Base-by-base conservation (phyloP, 306 rosid genomes). In the Boehmeria nivea region DNA sequence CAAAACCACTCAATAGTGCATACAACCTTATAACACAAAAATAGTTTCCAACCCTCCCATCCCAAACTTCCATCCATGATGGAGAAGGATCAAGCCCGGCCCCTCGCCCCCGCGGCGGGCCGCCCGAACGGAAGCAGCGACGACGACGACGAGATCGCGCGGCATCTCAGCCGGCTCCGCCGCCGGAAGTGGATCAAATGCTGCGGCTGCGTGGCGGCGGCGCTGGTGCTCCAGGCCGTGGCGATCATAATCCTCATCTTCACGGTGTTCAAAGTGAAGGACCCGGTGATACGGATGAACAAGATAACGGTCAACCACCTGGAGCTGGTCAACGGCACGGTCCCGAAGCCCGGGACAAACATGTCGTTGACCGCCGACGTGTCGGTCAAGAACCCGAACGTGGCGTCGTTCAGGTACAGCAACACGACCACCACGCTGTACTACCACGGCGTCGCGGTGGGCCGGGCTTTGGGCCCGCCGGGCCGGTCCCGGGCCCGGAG, bases 401-500 rank as follows among this genome's bases (percentile, higher is more conserved):
- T 43, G n/a, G 82, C 80, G 10, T 72, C 84, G 2, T 85, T 85
- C 17, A 74, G 31, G 64, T 85, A 76, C 38, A 70, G 49, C 18
- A 85, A 82, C 77, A 85, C 89, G 9, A 72, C 80, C 43, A 79
- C 94, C 11, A 54, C 75, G 3, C 8, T 85, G 61, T 72, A 49
- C 49, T 77, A 76, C 38, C 60, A 60, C 12, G 81, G 75, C 6
- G 22, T 14, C 14, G 47, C 67, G 60, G 69, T 69, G 1, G 94
- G 94, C 0, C 85, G 82, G 65, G 94, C 81, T 1, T 48, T 64
- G 24, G 89, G 82, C 1, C 70, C 81, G 0, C 72, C 84, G 0
- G 89, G 89, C 6, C 22, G 23, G 23, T 78, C 89, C 1, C 65
- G 37, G 61, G 74, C 89, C 4, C n/a, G 77, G 33, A 54, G 72